phyloP scores from a whole-genome alignment of 441 rosid genomes.

The Pelargonium cotyledonis region DNA sequence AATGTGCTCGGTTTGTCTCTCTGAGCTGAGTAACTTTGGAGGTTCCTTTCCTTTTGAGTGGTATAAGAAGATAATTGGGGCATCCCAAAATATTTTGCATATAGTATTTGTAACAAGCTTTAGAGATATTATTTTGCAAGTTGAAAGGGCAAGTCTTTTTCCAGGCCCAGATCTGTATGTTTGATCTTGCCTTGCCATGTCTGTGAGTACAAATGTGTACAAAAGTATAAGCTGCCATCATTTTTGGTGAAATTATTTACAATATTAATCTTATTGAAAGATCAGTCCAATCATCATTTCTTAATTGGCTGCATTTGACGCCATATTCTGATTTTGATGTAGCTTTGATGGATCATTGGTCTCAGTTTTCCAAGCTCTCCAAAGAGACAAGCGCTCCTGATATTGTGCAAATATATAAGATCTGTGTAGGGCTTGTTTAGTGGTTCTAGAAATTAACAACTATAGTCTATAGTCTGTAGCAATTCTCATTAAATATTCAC shows the following conservation, averaged over 20 bases:
- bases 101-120: not conserved
- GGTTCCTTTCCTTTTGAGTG: not conserved
- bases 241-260: not conserved
- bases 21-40: not conserved
- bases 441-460: no score
- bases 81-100: not conserved
- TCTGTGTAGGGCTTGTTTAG: not conserved
- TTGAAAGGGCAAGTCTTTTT: not conserved
- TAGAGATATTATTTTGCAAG: not conserved
- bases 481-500: not conserved
- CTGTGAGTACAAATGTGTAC: not conserved
- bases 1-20: not conserved
- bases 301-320: not conserved
- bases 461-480: not conserved
- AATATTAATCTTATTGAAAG: not conserved
- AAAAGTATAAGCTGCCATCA: not conserved
- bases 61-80: not conserved
- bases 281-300: not conserved
- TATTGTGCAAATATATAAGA: not conserved
- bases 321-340: not conserved
- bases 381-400: not conserved
- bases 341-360: not conserved
- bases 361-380: not conserved
- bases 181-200: not conserved
- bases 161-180: not conserved